A percentile compares a stretch with the other conserved stretches of the same genome.
Evolutionary conservation across 768 basidiomycete species (phyloP).

Genomic region (Ramaria sp.): DNA sequence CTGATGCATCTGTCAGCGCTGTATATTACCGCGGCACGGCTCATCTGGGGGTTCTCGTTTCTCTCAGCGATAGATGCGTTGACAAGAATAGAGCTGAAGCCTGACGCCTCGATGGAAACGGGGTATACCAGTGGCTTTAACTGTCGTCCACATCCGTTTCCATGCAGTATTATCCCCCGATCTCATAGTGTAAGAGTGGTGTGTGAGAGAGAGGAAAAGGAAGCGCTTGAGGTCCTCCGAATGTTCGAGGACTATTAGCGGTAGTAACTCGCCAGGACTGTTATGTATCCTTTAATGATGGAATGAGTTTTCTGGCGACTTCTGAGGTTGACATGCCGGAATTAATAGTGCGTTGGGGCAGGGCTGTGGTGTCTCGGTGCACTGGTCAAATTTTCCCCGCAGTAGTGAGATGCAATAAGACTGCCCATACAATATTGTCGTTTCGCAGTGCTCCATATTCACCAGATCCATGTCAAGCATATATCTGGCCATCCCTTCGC

Average conservation of each 20-base stretch:
- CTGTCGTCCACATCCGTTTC: slow-evolving; percentile 11
- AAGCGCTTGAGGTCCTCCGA: slow-evolving; percentile 9
- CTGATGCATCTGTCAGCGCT: slow-evolving; percentile 9
- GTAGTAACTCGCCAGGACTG: too few relatives aligned
- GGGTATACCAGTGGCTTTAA: slow-evolving; percentile 12
- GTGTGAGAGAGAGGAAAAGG: slow-evolving; percentile 7
- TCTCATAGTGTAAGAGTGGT: slow-evolving; percentile 1
- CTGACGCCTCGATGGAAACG: slow-evolving; percentile 10
- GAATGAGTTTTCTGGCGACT: too few relatives aligned
- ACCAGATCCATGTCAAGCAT: too few relatives aligned
- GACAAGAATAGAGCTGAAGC: neutral
- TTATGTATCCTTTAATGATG: too few relatives aligned
- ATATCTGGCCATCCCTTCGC: too few relatives aligned
- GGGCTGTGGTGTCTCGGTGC: too few relatives aligned
- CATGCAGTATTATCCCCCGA: slow-evolving; percentile 4
- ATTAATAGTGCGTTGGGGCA: too few relatives aligned
- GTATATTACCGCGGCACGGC: slow-evolving; percentile 11
- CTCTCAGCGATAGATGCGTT: slow-evolving; percentile 2
- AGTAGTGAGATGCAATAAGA: too few relatives aligned
- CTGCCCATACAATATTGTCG: too few relatives aligned
- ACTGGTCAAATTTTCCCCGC: too few relatives aligned
- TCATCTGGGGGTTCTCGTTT: slow-evolving; percentile 12
- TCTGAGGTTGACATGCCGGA: too few relatives aligned
- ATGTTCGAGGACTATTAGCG: slow-evolving; percentile 7
- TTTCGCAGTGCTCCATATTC: too few relatives aligned